Evolutionary conservation across 164 flowering plant species (phyloP).

Genomic region (Liriodendron chinense): DNA sequence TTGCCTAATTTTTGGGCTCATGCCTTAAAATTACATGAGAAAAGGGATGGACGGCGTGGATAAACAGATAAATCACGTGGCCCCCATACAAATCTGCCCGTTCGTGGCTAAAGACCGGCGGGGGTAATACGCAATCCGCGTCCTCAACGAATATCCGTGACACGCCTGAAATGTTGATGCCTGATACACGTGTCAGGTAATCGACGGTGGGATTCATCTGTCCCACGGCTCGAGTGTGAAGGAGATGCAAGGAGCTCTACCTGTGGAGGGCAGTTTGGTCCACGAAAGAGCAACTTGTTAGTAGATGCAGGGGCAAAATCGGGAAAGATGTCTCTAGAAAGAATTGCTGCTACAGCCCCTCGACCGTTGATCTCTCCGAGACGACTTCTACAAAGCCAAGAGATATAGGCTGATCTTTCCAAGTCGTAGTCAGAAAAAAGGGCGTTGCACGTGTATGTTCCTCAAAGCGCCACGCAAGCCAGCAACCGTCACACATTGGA

Average conservation of each 20-base stretch:
- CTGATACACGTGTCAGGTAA: too few species aligned
- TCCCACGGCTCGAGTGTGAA: not conserved
- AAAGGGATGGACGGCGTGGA: too few species aligned
- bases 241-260: not conserved
- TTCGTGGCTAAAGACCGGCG: too few species aligned
- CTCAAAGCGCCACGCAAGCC: not conserved
- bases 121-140: too few species aligned
- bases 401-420: not conserved
- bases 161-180: not conserved
- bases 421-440: not conserved
- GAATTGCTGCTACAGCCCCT: not conserved
- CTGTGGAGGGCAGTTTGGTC: not conserved
- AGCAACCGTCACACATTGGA: not conserved
- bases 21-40: too few species aligned
- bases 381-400: not conserved
- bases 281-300: not conserved
- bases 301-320: not conserved
- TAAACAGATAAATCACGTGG: too few species aligned
- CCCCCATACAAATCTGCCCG: too few species aligned
- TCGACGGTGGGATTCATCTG: not conserved
- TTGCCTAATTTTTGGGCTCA: too few species aligned
- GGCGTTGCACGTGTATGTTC: constrained; percentile 8
- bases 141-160: not conserved
- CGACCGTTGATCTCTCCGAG: not conserved
- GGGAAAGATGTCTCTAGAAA: not conserved